These are phyloP conservation scores for Neovahlkampfia damariscottae DNA, from an alignment of 78 protist genomes.

Conservation along the genomic window DNA sequence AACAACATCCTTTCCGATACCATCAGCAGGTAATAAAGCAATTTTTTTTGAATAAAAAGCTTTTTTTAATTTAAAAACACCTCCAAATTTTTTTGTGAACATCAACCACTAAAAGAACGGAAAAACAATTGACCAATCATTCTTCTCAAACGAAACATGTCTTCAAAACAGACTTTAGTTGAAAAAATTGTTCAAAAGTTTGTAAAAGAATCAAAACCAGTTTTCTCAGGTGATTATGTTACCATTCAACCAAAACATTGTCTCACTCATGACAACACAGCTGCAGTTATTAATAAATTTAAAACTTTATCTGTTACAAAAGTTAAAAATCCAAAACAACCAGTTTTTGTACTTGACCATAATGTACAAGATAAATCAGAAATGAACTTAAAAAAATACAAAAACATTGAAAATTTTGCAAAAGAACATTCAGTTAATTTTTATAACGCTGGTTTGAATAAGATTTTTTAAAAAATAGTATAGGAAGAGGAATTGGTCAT, in stretches of 20 bases:
- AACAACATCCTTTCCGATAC: not conserved
- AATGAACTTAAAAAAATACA: conserved; percentile 42
- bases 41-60: not conserved
- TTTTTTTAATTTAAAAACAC: not conserved
- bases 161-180: conserved; percentile 6
- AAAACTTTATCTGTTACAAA: not conserved
- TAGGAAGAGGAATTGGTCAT: conserved; percentile 59
- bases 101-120: not conserved
- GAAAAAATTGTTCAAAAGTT: conserved; percentile 19
- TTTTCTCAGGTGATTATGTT: conserved; percentile 27
- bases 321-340: conserved; percentile 24
- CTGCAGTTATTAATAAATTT: conserved; percentile 27
- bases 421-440: conserved; percentile 14
- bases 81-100: not conserved
- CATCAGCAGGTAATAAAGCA: not conserved
- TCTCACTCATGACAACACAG: conserved; percentile 39
- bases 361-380: conserved; percentile 42
- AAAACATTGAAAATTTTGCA: conserved; percentile 30
- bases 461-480: too few species aligned
- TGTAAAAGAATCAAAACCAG: not conserved
- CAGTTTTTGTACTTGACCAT: conserved; percentile 52
- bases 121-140: not conserved
- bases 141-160: not conserved
- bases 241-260: conserved; percentile 18
- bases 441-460: conserved; percentile 58